phyloP scores from a whole-genome alignment of 1,284 basidiomycete genomes.

The Testicularia cyperi region DNA sequence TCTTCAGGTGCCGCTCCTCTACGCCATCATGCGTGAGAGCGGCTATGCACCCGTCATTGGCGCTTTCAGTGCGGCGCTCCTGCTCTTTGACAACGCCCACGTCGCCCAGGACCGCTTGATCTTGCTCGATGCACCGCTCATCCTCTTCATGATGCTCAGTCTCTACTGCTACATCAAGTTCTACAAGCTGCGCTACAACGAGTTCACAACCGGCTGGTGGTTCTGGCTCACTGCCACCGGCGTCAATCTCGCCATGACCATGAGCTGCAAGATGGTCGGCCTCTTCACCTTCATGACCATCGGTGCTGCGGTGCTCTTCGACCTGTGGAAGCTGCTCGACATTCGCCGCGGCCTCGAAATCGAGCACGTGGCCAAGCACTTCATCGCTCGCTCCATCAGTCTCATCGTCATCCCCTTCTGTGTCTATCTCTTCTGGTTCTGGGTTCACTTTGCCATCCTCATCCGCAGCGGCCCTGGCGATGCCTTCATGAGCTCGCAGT shows the following conservation, averaged over 20 bases:
- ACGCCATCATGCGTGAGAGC: slow-evolving; percentile 94
- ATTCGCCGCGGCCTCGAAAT: slow-evolving; percentile 71
- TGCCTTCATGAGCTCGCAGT: slow-evolving; percentile 93
- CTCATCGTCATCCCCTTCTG: slow-evolving; percentile 84
- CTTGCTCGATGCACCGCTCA: slow-evolving; percentile 87
- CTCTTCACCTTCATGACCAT: slow-evolving; percentile 86
- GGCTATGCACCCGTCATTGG: slow-evolving; percentile 88
- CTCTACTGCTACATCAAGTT: slow-evolving; percentile 95
- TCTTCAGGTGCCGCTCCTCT: slow-evolving; percentile 85
- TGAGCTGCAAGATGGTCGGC: slow-evolving; percentile 98
- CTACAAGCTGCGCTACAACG: slow-evolving; percentile 84
- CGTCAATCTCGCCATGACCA: slow-evolving; percentile 87
- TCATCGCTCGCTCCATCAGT: slow-evolving; percentile 79
- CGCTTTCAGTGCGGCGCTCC: slow-evolving; percentile 78
- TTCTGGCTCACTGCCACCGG: slow-evolving; percentile 89
- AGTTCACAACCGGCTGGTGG: slow-evolving; percentile 72
- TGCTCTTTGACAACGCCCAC: slow-evolving; percentile 97
- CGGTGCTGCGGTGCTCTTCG: slow-evolving; percentile 85
- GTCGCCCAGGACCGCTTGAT: slow-evolving; percentile 93
- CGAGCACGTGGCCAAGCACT: slow-evolving; percentile 85
- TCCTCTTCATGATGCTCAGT: slow-evolving; percentile 93
- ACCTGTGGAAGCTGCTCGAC: slow-evolving; percentile 94
- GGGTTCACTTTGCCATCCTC: slow-evolving; percentile 88
- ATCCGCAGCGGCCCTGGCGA: slow-evolving; percentile 90
- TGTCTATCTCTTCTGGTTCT: slow-evolving; percentile 95